Evolutionary conservation across 805 yeast species (phyloP).

Genomic region (Komagataella pseudopastoris): DNA sequence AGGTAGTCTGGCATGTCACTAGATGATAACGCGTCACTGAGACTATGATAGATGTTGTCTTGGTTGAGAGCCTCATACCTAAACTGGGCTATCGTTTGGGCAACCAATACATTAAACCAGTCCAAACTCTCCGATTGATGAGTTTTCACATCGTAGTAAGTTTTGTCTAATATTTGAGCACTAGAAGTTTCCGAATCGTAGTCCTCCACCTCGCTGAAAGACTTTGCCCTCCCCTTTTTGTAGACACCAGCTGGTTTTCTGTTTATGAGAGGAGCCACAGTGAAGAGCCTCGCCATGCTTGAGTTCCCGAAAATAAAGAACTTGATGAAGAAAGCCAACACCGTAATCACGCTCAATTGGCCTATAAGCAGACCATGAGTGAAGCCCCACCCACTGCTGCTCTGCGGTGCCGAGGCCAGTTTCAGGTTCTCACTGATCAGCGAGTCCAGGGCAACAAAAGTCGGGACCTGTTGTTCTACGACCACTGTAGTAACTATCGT

Average conservation of each 20-base stretch:
- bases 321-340: constrained; percentile 51
- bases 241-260: constrained; percentile 13
- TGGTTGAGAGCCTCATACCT: constrained; percentile 80
- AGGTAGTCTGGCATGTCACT: constrained; percentile 69
- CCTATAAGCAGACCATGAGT: constrained; percentile 67
- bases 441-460: not conserved
- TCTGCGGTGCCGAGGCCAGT: not conserved
- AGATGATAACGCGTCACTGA: constrained; percentile 50
- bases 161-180: constrained; percentile 62
- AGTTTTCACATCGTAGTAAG: constrained; percentile 79
- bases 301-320: constrained; percentile 69
- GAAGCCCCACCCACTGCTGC: constrained; percentile 38
- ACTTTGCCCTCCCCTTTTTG: constrained; percentile 18
- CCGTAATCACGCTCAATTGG: constrained; percentile 55
- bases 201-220: constrained; percentile 7
- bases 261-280: constrained; percentile 22
- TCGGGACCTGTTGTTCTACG: not conserved
- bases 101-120: constrained; percentile 92
- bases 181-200: constrained; percentile 5
- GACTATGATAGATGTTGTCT: constrained; percentile 72
- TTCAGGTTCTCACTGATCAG: constrained; percentile 1
- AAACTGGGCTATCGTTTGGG: constrained; percentile 78
- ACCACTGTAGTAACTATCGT: not conserved
- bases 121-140: constrained; percentile 88
- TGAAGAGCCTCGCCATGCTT: not conserved